Conservation (phyloP, 1,284 basidiomycete genomes). For the Boletus putidus region DNA sequence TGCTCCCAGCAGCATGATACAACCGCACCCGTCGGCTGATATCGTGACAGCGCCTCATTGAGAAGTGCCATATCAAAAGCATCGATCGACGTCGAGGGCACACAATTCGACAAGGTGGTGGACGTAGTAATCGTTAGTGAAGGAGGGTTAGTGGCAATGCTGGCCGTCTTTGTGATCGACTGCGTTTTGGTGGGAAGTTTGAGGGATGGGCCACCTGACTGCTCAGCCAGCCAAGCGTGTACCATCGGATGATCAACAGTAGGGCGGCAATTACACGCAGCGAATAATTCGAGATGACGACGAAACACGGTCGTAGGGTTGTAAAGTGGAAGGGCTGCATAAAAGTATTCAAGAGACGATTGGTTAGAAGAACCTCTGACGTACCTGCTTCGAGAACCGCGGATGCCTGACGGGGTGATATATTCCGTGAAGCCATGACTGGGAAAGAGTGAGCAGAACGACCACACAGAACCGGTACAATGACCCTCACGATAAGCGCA, state of each 20-base stretch:
- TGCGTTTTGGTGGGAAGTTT: slow-evolving; percentile 18
- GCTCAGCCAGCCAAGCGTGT: slow-evolving; percentile 40
- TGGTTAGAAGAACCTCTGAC: background rate
- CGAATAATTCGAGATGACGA: slow-evolving; percentile 50
- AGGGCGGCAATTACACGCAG: slow-evolving; percentile 46
- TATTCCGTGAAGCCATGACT: slow-evolving; percentile 44
- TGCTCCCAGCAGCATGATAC: slow-evolving; percentile 11
- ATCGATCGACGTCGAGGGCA: slow-evolving; percentile 33
- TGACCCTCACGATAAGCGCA: slow-evolving; percentile 60
- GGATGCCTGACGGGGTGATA: slow-evolving; percentile 42
- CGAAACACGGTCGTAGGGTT: slow-evolving; percentile 51
- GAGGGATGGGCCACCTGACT: slow-evolving; percentile 23
- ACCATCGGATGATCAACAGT: slow-evolving; percentile 43
- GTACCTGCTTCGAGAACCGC: slow-evolving; percentile 46
- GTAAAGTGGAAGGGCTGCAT: slow-evolving; percentile 55
- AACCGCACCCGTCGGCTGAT: slow-evolving; percentile 29
- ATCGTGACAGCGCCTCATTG: slow-evolving; percentile 41
- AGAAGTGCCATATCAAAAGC: slow-evolving; percentile 44
- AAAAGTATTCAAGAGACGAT: background rate
- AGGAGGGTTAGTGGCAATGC: slow-evolving; percentile 5
- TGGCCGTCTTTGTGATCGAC: slow-evolving; percentile 12
- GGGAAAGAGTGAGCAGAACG: slow-evolving; percentile 16
- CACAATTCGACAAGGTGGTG: slow-evolving; percentile 26
- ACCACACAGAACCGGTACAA: slow-evolving; percentile 9
- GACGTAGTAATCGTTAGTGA: slow-evolving; percentile 19